Base-by-base conservation (phyloP, 441 rosid genomes). In the Jatropha podagrica region DNA sequence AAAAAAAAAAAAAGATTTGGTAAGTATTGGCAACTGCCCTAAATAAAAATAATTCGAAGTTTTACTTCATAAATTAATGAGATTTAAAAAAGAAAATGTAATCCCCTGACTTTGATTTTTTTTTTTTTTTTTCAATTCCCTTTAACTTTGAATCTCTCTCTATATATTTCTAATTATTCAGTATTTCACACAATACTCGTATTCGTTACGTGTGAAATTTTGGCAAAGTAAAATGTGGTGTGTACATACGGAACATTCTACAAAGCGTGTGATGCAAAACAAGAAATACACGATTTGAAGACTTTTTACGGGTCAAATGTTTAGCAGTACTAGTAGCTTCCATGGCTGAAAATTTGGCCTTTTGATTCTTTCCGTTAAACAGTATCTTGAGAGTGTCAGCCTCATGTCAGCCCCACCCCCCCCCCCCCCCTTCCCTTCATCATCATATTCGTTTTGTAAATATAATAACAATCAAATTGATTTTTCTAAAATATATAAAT, bases 161-260 rank as follows among this genome's bases (percentile, higher is more conserved):
- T 0, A 1, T 32, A 32, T 32, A 42, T 1, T 42, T 42, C 6
- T 4, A 0, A 0, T 4, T 42, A 3, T 42, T 42, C 46, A 42
- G 6, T 52, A 52, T 15, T 52, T 52, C 51, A 48, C 51, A 48
- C 13, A 15, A 13, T 14, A 52, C 46, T 42, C 46, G 7, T 48
- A 48, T 48, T 48, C 4, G 12, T 61, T 4, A 14, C 14, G 55
- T 73, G 65, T 72, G 54, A 59, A 68, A 59, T n/a, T 40, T 54
- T 76, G 18, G 70, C 10, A 14, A 18, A 44, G 69, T 40, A 52
- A 76, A 49, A 68, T 4, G 23, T 55, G 17, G 49, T 62, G 76
- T 73, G 69, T 38, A 73, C 69, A 38, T 4, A 15, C 17, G 38
- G 70, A 63, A 54, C 51, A 40, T 52, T 61, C 73, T 55, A 55